Percentiles rank a stretch among this genome's conserved stretches.
Conservation (phyloP, 805 yeast genomes). For the Candida glaebosa region DNA sequence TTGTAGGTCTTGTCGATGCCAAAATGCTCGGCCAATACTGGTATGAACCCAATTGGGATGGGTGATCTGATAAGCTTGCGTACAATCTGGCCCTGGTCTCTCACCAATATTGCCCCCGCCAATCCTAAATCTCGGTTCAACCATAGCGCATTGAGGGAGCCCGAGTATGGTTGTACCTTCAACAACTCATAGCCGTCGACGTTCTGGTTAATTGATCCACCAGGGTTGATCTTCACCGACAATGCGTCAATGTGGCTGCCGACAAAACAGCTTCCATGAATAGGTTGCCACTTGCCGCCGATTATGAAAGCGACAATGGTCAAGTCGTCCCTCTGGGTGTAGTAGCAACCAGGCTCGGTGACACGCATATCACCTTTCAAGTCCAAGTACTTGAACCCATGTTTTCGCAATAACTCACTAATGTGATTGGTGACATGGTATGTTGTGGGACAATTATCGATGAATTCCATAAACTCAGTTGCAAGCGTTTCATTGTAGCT, state of each 20-base stretch:
- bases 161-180: constrained; percentile 42
- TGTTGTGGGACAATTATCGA: constrained; percentile 37
- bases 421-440: constrained; percentile 31
- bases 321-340: constrained; percentile 28
- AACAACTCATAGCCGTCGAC: constrained; percentile 32
- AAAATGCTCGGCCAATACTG: constrained; percentile 39
- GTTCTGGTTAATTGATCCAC: constrained; percentile 15
- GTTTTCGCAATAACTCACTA: constrained; percentile 16
- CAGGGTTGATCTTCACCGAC: constrained; percentile 32
- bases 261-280: constrained; percentile 62
- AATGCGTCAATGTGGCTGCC: constrained; percentile 50
- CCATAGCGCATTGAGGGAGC: constrained; percentile 32
- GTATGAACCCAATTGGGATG: constrained; percentile 37
- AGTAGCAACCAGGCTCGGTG: constrained; percentile 21
- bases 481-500: not conserved
- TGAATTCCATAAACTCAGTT: constrained; percentile 9
- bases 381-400: constrained; percentile 26
- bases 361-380: constrained; percentile 3
- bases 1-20: constrained; percentile 27
- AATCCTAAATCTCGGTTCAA: constrained; percentile 41
- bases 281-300: constrained; percentile 42
- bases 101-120: constrained; percentile 34
- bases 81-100: constrained; percentile 19
- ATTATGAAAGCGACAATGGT: constrained; percentile 35
- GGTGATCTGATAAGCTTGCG: constrained; percentile 29